These are phyloP conservation scores for Boletus vermiculosoides DNA, from an alignment of 768 basidiomycete species.

Conservation along the genomic window DNA sequence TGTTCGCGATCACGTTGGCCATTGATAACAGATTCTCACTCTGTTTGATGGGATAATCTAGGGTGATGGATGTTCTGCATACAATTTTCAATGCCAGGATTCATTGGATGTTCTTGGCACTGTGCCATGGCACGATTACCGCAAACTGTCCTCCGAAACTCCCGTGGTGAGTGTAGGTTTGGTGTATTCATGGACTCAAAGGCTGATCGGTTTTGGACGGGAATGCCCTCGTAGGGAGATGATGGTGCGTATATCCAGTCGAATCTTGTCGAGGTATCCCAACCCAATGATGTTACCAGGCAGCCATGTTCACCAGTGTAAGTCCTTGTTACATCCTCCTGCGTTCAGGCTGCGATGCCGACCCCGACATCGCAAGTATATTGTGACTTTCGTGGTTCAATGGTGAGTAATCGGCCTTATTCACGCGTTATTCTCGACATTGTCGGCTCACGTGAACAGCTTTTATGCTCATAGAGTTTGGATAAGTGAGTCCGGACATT, in stretches of 20 bases:
- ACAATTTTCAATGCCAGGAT: neutral
- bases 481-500: slow-evolving; percentile 6
- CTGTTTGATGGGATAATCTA: neutral
- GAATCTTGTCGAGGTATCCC: neutral
- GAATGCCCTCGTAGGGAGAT: neutral
- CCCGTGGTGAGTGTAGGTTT: slow-evolving; percentile 1
- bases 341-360: neutral
- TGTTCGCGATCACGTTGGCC: neutral
- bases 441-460: neutral
- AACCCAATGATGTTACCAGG: neutral
- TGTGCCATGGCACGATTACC: neutral
- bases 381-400: slow-evolving; percentile 4
- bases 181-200: neutral
- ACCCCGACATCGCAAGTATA: neutral
- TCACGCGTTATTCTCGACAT: neutral
- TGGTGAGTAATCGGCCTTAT: neutral
- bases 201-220: neutral
- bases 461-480: slow-evolving; percentile 15
- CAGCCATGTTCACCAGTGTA: neutral
- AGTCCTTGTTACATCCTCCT: neutral
- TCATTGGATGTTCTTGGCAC: neutral
- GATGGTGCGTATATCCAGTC: neutral
- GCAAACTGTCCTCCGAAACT: neutral
- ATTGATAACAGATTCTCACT: neutral
- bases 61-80: slow-evolving; percentile 3